Base-by-base conservation (phyloP, 306 rosid species). In the Carpinus fangiana region DNA sequence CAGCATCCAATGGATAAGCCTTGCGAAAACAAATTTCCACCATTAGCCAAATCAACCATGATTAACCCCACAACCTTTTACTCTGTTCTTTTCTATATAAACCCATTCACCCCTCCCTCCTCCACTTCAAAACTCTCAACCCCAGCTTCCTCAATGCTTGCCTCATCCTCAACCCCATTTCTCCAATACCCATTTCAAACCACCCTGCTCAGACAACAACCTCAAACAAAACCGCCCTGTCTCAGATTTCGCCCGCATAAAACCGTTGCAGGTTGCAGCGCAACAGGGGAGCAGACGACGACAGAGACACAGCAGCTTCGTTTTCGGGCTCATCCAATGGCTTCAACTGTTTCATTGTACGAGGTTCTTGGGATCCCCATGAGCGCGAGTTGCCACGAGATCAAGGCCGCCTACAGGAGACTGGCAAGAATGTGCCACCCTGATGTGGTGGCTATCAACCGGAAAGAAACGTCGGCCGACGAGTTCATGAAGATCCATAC, bases 351-450 rank as follows among this genome's bases (percentile, higher is more conserved):
- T 1, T 80, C 94, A 12, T 79, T 87, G 41, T 90, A 92, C 82
- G 95, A 92, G 7, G 90, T 92, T 34, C 97, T 92, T 23, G 97
- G 97, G 71, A 83, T 92, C 66, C 80, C 95, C 0, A 75, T 53
- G 72, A 79, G 83, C 8, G 93, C 97, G 2, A 84, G 82, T 17
- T 48, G 77, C 26, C 17, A 73, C 2, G 97, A 92, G 48, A 86
- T 92, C 67, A 92, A 92, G 43, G 16, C 89, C 1, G 96, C 97
- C 0, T 92, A 92, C 13, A 81, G 96, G 54, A 89, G 76, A 47
- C 87, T 90, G 0, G 97, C 97, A 1, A 92, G 97, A 55, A 82
- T 78, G 0, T 89, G 83, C 14, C 97, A 92, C 69, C 97, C 97
- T 13, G 96, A 92, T 20, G 93, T 87, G 28, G 97, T 86, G 71